Base-by-base conservation (phyloP, 2,329 filamentous ascomycete species). In the Colletotrichum sp. region DNA sequence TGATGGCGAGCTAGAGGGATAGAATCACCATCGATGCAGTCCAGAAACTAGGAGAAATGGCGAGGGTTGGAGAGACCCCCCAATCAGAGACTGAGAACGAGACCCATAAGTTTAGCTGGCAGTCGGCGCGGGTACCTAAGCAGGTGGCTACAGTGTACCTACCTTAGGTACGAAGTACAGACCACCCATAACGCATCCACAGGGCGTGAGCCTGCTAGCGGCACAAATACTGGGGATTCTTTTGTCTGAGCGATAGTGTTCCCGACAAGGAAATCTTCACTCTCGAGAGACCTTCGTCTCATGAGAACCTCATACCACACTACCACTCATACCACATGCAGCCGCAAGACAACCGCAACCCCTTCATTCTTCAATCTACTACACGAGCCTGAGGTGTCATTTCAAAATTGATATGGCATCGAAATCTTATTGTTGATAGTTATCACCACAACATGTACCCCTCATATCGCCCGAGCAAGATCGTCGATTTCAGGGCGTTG, bases 391-490 rank as follows among this genome's bases (percentile, higher is more conserved):
- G 47, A 5, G 18, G 47, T 34, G 13, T 24, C 38, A 33, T 21
- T 21, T 51, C 31, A 11, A 11, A 27, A 16, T 38, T 21, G 38
- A 66, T 43, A 24, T 34, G 67, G 29, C 59, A 51, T 29, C 24
- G 18, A 33, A 15, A 31, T 16, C 6, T 16, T 24, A 24, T 57
- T 12, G 31, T 38, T 70, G 47, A 57, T 66, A 33, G 21, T 38
- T 34, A 12, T 27, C 68, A 55, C 51, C 62, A 27, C 71, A 73
- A 51, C 65, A 74, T 74, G 72, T 73, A 61, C 36, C 36, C 36
- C 36, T 54, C 43, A 65, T 33, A 73, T 55, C 64, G 29, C 65
- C 34, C 29, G 33, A 65, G 38, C 72, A 70, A 31, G 59, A 69
- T 69, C 34, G 64, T 73, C 64, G 59, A 64, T 43, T 54, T 29